Conservation (phyloP, 2,329 filamentous ascomycete genomes). For the Botrytis fabae region DNA sequence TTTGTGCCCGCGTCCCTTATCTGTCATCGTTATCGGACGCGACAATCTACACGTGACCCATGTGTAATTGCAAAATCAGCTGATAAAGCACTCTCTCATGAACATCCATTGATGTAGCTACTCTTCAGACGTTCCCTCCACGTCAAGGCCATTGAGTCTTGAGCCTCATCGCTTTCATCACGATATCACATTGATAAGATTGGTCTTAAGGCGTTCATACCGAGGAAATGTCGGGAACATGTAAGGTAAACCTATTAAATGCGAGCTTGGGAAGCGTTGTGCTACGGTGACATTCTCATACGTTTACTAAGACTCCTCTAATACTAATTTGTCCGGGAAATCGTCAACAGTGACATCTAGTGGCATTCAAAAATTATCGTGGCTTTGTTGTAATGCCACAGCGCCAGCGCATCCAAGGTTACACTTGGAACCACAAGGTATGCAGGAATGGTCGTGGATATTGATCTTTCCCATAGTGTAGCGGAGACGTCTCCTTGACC, state of each 20-base stretch:
- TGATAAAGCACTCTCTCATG: neutral
- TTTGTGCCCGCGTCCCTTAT: neutral
- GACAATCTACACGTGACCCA: neutral
- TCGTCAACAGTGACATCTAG: neutral
- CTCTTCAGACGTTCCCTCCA: neutral
- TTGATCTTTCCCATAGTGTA: neutral
- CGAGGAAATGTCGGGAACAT: neutral
- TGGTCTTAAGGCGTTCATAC: no score
- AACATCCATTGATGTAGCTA: neutral
- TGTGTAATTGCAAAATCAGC: neutral
- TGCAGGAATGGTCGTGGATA: neutral
- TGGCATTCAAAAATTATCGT: neutral
- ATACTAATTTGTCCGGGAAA: neutral
- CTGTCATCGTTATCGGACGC: constrained; percentile 12
- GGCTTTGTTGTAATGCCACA: no score
- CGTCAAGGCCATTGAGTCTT: neutral
- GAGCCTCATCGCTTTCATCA: neutral
- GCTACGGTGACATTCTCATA: constrained; percentile 10
- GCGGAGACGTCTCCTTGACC: neutral
- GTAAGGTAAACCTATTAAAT: neutral
- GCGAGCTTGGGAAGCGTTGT: neutral
- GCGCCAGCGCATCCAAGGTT: constrained; percentile 1
- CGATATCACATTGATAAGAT: neutral
- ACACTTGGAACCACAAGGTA: neutral
- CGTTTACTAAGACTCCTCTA: neutral